Evolutionary conservation across 306 rosid genomes (phyloP).

Genomic region (Malus sylvestris): DNA sequence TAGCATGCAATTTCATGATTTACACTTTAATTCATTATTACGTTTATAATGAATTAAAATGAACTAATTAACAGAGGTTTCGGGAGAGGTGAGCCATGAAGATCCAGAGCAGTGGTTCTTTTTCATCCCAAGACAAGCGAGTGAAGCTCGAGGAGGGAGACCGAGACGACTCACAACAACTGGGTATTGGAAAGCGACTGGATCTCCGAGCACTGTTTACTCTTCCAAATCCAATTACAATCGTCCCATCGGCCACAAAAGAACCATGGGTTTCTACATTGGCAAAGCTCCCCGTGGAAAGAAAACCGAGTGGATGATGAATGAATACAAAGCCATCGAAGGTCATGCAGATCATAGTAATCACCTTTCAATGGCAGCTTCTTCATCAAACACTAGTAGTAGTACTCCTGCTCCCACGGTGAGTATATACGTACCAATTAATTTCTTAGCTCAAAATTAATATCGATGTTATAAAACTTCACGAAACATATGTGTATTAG

Average conservation of each 20-base stretch:
- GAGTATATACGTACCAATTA: background rate
- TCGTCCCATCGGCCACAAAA: slow-evolving; percentile 53
- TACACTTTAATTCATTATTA: background rate
- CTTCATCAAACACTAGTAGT: slow-evolving; percentile 15
- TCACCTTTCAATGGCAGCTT: background rate
- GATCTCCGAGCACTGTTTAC: slow-evolving; percentile 66
- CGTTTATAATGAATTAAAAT: background rate
- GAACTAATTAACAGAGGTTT: slow-evolving; percentile 29
- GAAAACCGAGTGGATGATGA: slow-evolving; percentile 95
- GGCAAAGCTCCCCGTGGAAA: slow-evolving; percentile 74
- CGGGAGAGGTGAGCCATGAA: slow-evolving; percentile 51
- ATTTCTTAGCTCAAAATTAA: too few relatives aligned
- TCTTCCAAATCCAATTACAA: slow-evolving; percentile 30
- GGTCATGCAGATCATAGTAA: background rate
- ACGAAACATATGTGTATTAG: too few relatives aligned
- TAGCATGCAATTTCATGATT: background rate
- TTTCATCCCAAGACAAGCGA: slow-evolving; percentile 72
- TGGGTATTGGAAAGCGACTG: slow-evolving; percentile 94
- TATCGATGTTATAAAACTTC: too few relatives aligned
- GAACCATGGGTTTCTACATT: slow-evolving; percentile 79
- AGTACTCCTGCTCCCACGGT: background rate
- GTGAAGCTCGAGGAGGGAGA: slow-evolving; percentile 83
- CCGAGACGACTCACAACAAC: slow-evolving; percentile 59
- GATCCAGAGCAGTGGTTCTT: slow-evolving; percentile 89
- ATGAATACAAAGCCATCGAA: slow-evolving; percentile 63